Conservation (phyloP, 2,329 filamentous ascomycete genomes). For the Fusarium annulatum region DNA sequence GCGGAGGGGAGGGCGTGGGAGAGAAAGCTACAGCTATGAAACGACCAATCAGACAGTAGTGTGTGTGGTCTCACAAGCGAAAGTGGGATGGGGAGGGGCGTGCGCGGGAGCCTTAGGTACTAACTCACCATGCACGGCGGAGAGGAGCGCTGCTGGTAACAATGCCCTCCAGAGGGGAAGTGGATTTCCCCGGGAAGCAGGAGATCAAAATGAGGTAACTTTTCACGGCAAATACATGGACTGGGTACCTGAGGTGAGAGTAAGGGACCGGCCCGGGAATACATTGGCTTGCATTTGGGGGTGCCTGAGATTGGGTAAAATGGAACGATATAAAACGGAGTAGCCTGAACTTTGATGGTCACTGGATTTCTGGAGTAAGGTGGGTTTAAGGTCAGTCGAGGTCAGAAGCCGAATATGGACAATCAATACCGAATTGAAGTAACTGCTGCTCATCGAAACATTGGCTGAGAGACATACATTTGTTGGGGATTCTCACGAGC, state of each 20-base stretch:
- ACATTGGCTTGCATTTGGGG: slow-evolving; percentile 8
- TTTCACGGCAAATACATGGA: slow-evolving; percentile 11
- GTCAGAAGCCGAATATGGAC: slow-evolving; percentile 39
- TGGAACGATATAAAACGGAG: slow-evolving; percentile 25
- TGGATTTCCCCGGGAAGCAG: slow-evolving; percentile 35
- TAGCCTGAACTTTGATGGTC: slow-evolving; percentile 1
- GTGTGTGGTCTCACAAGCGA: slow-evolving; percentile 12
- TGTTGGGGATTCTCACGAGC: neutral
- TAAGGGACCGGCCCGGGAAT: slow-evolving; percentile 35
- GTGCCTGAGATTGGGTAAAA: slow-evolving; percentile 30
- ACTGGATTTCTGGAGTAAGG: slow-evolving; percentile 29
- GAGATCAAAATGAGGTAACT: slow-evolving; percentile 9
- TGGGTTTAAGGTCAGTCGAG: slow-evolving; percentile 42
- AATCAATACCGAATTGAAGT: slow-evolving; percentile 18
- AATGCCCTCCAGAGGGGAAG: slow-evolving; percentile 34
- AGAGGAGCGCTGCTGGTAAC: slow-evolving; percentile 30
- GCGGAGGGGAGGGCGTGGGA: slow-evolving; percentile 22
- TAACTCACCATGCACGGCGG: slow-evolving; percentile 22
- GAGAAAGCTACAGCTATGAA: neutral
- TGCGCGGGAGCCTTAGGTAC: slow-evolving; percentile 22
- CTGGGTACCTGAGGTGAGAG: slow-evolving; percentile 16
- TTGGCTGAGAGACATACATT: neutral
- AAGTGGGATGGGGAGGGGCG: slow-evolving; percentile 23
- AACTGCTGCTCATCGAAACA: neutral
- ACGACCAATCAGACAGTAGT: slow-evolving; percentile 1